Evolutionary conservation across 2,329 filamentous ascomycete genomes (phyloP), one percentile per base, ranked within the genome.

Genomic region (Rutstroemia sp.): DNA sequence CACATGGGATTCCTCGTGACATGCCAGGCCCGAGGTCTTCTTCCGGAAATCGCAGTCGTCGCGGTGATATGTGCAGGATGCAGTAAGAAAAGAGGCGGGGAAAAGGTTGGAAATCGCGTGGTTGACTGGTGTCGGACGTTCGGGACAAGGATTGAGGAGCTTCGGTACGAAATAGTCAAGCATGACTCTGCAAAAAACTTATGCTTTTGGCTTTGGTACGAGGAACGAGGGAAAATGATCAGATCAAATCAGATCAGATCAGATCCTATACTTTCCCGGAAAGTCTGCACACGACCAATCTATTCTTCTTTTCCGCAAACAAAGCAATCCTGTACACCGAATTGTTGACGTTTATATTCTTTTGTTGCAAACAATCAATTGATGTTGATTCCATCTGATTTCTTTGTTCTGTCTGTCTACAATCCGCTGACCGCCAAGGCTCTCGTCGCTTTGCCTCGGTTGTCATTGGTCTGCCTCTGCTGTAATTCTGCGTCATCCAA

Each of bases 401-500:
- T 19, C 42, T 34, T 44, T 47, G 21, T 36, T 25, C 40, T 14
- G 23, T 8, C 19, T 23, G 38, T 38, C 45, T 8, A 38, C 27
- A 39, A 36, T 46, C 19, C 12, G 51, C 34, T 47, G 48, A 12
- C 10, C n/a, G 16, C 51, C 27, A 30, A 30, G 27, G 27, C 3
- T 25, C 19, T 45, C 23, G 38, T 17, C 16, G 38, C 48, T 51
- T 55, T 55, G 27, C 53, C 53, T 55, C 53, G 53, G 53, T 51
- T 50, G 39, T 47, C 21, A 45, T 50, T 42, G 30, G 34, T 27
- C n/a, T 44, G 40, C n/a, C 14, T 44, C 27, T 30, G 27, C 27
- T 5, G 7, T 54, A 54, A 36, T 25, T 49, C 52, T 55, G 53
- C 38, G 53, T 55, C 53, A 55, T 55, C 34, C 27, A 8, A 25